Evolutionary conservation across 352 stramenopile genomes (phyloP).

Genomic region (Hyaloperonospora arabidopsidis): DNA sequence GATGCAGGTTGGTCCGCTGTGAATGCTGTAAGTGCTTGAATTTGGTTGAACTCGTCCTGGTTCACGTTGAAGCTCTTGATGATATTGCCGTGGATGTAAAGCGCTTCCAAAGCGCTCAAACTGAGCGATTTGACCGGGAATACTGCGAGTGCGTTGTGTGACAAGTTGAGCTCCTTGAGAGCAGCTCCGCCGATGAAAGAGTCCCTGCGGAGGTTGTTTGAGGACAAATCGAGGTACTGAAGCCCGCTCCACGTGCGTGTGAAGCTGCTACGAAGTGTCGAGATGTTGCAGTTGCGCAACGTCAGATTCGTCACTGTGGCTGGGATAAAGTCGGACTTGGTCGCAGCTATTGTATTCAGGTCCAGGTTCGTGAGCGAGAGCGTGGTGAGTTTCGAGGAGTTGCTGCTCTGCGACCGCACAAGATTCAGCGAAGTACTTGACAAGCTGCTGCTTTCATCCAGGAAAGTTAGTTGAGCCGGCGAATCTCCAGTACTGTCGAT

Average conservation of each 20-base stretch:
- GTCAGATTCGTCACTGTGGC: slow-evolving; percentile 30
- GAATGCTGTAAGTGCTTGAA: slow-evolving; percentile 26
- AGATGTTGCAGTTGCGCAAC: slow-evolving; percentile 45
- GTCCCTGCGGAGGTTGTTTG: slow-evolving; percentile 16
- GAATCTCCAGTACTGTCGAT: slow-evolving; percentile 16
- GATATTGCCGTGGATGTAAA: slow-evolving; percentile 31
- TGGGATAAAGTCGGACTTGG: slow-evolving; percentile 28
- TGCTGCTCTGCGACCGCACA: slow-evolving; percentile 19
- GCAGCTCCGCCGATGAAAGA: slow-evolving; percentile 20
- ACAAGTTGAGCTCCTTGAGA: slow-evolving; percentile 30
- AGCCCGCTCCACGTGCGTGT: slow-evolving; percentile 22
- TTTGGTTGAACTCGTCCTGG: slow-evolving; percentile 21
- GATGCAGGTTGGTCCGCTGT: slow-evolving; percentile 19
- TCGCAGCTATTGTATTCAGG: slow-evolving; percentile 19
- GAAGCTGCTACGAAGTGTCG: slow-evolving; percentile 24
- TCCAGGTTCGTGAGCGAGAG: slow-evolving; percentile 32
- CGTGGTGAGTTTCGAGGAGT: slow-evolving; percentile 24
- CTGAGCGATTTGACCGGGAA: slow-evolving; percentile 26
- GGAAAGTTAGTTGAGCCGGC: slow-evolving; percentile 20
- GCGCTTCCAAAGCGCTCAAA: slow-evolving; percentile 19
- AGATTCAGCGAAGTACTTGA: slow-evolving; percentile 15
- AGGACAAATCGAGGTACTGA: slow-evolving; percentile 32
- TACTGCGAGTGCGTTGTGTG: slow-evolving; percentile 40
- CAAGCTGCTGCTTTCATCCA: slow-evolving; percentile 14
- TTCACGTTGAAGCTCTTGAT: slow-evolving; percentile 38